A percentile compares a stretch with the other conserved stretches of the same genome.
phyloP scores from a whole-genome alignment of 2,329 filamentous ascomycete genomes.

The Bisporella sp. region DNA sequence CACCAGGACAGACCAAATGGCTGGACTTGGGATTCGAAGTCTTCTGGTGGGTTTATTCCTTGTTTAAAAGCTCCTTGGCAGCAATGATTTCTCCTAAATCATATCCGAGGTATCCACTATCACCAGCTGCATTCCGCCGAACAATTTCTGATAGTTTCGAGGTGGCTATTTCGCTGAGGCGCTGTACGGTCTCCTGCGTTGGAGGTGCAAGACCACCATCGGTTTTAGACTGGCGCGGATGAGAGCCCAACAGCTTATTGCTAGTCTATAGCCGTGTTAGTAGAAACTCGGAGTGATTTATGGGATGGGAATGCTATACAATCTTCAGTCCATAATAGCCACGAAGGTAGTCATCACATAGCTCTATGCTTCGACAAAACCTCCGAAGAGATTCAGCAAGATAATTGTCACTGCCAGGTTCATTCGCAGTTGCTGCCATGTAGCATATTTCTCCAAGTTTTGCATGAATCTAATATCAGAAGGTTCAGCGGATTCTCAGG shows the following conservation, averaged over 20 bases:
- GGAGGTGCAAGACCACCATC: conserved; percentile 45
- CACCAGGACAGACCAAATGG: too few relatives aligned
- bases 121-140: conserved; percentile 49
- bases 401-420: conserved; percentile 37
- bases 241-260: conserved; percentile 10
- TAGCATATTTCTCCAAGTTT: conserved; percentile 78
- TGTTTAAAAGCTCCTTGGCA: conserved; percentile 42
- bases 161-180: conserved; percentile 66
- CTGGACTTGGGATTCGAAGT: too few relatives aligned
- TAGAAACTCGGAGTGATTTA: too few relatives aligned
- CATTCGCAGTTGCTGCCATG: conserved; percentile 50
- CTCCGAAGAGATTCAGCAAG: conserved; percentile 71
- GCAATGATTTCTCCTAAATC: conserved; percentile 65
- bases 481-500: conserved; percentile 23
- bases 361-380: conserved; percentile 84
- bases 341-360: conserved; percentile 87
- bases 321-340: conserved; percentile 89
- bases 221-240: conserved; percentile 38
- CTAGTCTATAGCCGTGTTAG: conserved; percentile 21
- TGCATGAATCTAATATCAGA: conserved; percentile 63
- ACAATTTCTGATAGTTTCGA: conserved; percentile 72
- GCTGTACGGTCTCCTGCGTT: conserved; percentile 51
- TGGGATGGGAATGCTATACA: conserved; percentile 38
- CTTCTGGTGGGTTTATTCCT: not conserved
- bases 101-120: conserved; percentile 67